Conservation (phyloP, 257 asterid species). For the Solanum megistacrolobum region DNA sequence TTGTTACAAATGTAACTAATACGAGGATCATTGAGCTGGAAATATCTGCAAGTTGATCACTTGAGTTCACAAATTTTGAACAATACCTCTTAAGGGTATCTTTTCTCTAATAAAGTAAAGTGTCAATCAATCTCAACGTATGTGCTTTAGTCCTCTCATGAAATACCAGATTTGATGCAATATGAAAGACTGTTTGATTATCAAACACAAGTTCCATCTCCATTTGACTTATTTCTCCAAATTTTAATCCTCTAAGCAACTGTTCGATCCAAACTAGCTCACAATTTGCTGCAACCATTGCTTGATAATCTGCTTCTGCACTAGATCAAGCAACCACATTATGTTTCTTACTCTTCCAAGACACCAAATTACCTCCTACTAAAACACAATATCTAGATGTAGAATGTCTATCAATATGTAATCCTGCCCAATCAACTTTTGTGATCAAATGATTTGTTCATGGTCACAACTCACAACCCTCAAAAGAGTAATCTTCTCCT, state of each 20-base stretch:
- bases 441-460: not conserved
- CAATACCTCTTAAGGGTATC: not conserved
- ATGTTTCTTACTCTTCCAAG: not conserved
- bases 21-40: too few relatives aligned
- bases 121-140: not conserved
- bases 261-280: not conserved
- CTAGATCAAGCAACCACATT: not conserved
- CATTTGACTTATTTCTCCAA: not conserved
- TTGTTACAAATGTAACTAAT: too few relatives aligned
- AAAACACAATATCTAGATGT: not conserved
- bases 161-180: not conserved
- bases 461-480: not conserved
- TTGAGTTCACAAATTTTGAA: not conserved
- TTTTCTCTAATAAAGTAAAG: not conserved
- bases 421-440: not conserved
- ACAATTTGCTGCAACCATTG: not conserved
- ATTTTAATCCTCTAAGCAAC: not conserved
- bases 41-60: too few relatives aligned
- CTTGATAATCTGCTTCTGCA: not conserved
- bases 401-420: not conserved
- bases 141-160: not conserved
- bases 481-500: not conserved
- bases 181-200: not conserved
- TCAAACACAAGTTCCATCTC: not conserved
- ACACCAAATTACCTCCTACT: not conserved